Evolutionary conservation across 805 yeast genomes (phyloP), one percentile per base, ranked within the genome.

Genomic region (Candida vaughaniae): DNA sequence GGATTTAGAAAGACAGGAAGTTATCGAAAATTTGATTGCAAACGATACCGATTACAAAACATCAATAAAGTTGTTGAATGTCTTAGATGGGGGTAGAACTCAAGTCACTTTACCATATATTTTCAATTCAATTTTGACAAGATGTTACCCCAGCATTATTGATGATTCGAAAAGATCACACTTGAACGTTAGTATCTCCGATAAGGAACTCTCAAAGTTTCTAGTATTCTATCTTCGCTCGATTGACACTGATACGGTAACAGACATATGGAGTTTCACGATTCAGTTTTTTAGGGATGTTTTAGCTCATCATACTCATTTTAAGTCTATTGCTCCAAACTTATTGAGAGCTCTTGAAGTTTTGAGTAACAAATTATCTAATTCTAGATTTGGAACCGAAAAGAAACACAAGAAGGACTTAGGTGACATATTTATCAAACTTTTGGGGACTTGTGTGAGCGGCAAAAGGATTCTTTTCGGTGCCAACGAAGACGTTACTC

Each of bases 81-180:
- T 85, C 2, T 62, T 90, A 33, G 96, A 90, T 60, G 91, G 93
- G 0, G 84, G 95, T 6, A 77, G 85, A 45, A 85, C 95, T 0
- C 85, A 80, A 39, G 50, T 77, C 4, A 84, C 95, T 0, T 63
- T 88, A 10, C 90, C 95, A 0, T 73, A 76, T 47, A 62, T 89
- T 4, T 66, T 86, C 46, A 69, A 75, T 39, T 66, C 85, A 0
- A 66, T 83, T 22, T 53, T 59, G 16, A 63, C 78, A 7, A 62
- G 83, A 41, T 64, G 76, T 36, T 51, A 55, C 20, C 67, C 71
- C 0, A 56, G 50, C 32, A 15, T 52, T 2, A 36, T 62, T 6
- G 56, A 55, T 0, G 68, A 60, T 11, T 45, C 47, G n/a, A 42
- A 56, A 7, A 63, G 61, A 36, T 75, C 86, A 0, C 64, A 78